These are phyloP conservation scores for Dendrocalamus sinicus DNA, from an alignment of 176 grass and related monocot genomes.

Conservation along the genomic window DNA sequence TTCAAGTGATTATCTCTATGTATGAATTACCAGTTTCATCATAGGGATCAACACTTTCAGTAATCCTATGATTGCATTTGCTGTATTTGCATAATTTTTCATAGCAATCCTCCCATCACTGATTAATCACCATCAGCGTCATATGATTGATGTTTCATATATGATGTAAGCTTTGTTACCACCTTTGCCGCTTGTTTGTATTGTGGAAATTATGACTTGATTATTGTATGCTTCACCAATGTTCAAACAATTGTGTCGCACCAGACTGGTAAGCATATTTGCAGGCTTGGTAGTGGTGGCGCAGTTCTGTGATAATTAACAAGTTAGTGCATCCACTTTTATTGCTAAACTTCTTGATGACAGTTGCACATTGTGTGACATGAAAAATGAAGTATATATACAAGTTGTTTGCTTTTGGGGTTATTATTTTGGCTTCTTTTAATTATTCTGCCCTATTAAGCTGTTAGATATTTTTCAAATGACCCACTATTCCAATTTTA, in stretches of 20 bases:
- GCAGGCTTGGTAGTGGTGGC: neutral
- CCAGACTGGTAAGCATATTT: neutral
- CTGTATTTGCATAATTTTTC: slow-evolving; percentile 1
- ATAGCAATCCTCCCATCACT: neutral
- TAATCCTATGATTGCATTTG: neutral
- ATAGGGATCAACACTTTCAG: neutral
- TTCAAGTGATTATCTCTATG: neutral
- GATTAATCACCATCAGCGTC: neutral
- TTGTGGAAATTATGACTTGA: neutral
- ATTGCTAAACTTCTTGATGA: neutral
- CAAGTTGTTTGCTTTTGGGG: slow-evolving; percentile 3
- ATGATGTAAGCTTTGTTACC: neutral
- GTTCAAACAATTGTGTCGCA: neutral
- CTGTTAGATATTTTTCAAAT: slow-evolving; percentile 20
- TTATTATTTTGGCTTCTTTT: neutral
- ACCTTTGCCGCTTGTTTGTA: neutral
- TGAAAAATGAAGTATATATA: slow-evolving; percentile 2
- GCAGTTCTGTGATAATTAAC: neutral
- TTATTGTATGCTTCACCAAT: neutral
- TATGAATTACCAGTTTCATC: slow-evolving; percentile 15
- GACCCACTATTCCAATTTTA: neutral
- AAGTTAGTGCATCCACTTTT: neutral
- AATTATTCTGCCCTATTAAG: slow-evolving; percentile 4
- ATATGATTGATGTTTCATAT: neutral
- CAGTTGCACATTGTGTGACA: neutral